Conservation (phyloP, 345 rosid species). For the Litchi chinensis region DNA sequence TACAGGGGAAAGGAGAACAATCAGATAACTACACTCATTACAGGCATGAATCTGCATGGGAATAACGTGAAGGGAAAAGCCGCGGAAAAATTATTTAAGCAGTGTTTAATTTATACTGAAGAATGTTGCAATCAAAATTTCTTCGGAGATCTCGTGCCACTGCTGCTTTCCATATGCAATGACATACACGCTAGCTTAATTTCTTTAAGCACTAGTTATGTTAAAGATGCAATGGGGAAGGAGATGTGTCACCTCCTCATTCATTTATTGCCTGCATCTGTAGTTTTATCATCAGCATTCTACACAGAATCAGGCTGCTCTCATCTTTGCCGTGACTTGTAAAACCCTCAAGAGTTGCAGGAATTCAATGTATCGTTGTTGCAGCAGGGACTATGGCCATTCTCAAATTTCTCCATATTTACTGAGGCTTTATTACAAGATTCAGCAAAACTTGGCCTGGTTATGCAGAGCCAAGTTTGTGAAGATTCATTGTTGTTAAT, state of each 20-base stretch:
- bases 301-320: constrained; percentile 10
- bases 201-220: not conserved
- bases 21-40: not conserved
- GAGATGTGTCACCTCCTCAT: not conserved
- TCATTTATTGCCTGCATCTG: not conserved
- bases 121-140: not conserved
- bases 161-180: not conserved
- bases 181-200: not conserved
- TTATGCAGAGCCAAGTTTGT: constrained; percentile 69
- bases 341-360: constrained; percentile 8
- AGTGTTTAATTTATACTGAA: not conserved
- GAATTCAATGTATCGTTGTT: not conserved
- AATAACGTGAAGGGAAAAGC: not conserved
- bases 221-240: not conserved
- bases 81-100: not conserved
- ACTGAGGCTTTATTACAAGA: constrained; percentile 21
- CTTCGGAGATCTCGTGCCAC: not conserved
- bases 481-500: constrained; percentile 30
- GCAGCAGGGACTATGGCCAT: constrained; percentile 16
- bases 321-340: constrained; percentile 3
- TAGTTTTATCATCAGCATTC: constrained; percentile 6
- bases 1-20: not conserved
- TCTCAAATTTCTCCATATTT: constrained; percentile 22
- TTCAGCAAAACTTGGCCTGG: constrained; percentile 31
- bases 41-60: not conserved